Conservation (phyloP, 116 monocot species). For the Zostera marina region DNA sequence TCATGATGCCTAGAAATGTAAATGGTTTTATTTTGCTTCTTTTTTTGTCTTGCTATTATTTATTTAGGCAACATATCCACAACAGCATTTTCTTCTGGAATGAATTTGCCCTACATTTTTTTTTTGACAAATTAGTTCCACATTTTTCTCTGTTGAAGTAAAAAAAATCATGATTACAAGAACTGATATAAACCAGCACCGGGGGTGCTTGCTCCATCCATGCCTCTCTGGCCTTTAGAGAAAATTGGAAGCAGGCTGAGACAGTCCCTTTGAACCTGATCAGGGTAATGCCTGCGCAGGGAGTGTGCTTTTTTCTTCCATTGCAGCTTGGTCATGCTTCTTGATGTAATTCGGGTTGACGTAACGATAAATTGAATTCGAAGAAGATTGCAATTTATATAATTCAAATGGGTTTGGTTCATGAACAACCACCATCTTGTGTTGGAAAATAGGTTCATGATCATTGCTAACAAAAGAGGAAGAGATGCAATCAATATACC, state of each 20-base stretch:
- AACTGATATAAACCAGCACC: slow-evolving; percentile 40
- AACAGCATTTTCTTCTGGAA: neutral
- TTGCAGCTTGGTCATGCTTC: too few species aligned
- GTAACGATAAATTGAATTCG: too few species aligned
- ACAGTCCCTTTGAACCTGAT: slow-evolving; percentile 98
- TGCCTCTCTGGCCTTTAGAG: slow-evolving; percentile 10
- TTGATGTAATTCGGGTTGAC: too few species aligned
- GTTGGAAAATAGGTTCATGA: too few species aligned
- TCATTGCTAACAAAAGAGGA: too few species aligned
- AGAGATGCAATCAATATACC: too few species aligned
- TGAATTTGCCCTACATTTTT: neutral
- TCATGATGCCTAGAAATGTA: neutral
- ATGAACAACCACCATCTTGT: too few species aligned
- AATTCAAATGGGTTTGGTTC: too few species aligned
- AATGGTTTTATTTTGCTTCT: neutral
- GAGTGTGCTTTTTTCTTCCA: slow-evolving; percentile 42
- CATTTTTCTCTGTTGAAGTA: too few species aligned
- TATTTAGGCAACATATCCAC: neutral
- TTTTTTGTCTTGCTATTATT: neutral
- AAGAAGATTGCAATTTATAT: too few species aligned
- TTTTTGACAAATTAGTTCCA: neutral
- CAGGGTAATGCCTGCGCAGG: slow-evolving; percentile 95
- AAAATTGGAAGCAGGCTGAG: slow-evolving; percentile 42
- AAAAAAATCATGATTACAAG: neutral
- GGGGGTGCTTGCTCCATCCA: slow-evolving; percentile 62